phyloP scores from a whole-genome alignment of 2,329 filamentous ascomycete species.

The Ceratocystis eucalypticola region DNA sequence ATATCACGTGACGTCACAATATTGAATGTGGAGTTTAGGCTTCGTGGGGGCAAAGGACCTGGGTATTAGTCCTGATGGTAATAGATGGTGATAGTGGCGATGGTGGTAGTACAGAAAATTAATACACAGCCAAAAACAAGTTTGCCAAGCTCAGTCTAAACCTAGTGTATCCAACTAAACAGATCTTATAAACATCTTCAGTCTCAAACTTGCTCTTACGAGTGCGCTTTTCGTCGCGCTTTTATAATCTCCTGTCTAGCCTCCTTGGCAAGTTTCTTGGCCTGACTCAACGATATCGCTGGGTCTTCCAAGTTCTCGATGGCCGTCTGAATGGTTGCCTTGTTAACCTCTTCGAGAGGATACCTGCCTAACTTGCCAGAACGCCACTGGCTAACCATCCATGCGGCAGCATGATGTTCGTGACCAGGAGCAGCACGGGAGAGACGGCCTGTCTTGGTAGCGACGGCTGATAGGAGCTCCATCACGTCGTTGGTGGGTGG shows the following conservation, averaged over 20 bases:
- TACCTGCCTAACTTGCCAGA: conserved; percentile 62
- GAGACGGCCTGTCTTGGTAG: conserved; percentile 60
- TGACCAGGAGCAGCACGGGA: conserved; percentile 58
- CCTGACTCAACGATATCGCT: conserved; percentile 51
- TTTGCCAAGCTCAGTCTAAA: not conserved
- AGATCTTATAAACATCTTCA: not conserved
- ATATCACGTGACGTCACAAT: too few relatives aligned
- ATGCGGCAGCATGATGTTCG: conserved; percentile 58
- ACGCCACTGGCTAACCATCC: conserved; percentile 73
- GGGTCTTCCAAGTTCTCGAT: conserved; percentile 35
- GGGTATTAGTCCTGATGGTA: not conserved
- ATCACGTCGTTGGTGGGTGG: conserved; percentile 73
- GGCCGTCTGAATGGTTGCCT: conserved; percentile 40
- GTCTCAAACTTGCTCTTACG: not conserved
- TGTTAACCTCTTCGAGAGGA: conserved; percentile 61
- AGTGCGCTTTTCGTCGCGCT: conserved; percentile 15
- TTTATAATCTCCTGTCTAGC: conserved; percentile 32
- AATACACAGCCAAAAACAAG: not conserved
- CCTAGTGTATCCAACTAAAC: too few relatives aligned
- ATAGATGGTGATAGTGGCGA: not conserved
- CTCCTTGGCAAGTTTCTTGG: conserved; percentile 52
- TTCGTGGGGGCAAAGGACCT: not conserved
- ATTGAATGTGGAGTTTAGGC: not conserved
- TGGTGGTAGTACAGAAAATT: not conserved
- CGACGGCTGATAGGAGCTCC: conserved; percentile 56